Conservation (phyloP, 345 rosid species). For the Kernera saxatilis region DNA sequence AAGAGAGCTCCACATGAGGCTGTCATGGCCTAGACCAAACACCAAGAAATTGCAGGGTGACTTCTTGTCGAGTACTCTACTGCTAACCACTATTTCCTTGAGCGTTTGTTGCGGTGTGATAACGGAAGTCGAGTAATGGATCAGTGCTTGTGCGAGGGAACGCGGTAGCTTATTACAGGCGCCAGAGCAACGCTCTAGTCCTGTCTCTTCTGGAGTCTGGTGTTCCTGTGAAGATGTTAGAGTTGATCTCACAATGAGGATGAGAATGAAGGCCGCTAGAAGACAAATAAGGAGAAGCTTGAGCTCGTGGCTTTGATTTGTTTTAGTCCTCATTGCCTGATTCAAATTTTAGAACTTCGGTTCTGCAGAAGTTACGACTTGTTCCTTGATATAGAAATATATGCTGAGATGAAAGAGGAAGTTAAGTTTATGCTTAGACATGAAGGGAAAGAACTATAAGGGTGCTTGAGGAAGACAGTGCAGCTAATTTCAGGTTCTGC, state of each 20-base stretch:
- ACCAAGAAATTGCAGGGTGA: conserved; percentile 92
- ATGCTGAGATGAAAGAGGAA: neutral
- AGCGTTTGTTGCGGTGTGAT: conserved; percentile 84
- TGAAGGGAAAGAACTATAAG: conserved; percentile 8
- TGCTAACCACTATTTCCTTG: conserved; percentile 61
- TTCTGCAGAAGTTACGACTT: neutral
- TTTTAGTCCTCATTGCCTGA: conserved; percentile 61
- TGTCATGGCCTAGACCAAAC: conserved; percentile 87
- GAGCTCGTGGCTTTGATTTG: conserved; percentile 39
- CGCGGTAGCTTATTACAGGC: conserved; percentile 54
- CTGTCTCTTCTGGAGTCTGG: neutral
- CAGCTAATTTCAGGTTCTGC: conserved; percentile 18
- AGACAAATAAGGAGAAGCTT: conserved; percentile 60
- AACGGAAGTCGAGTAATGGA: conserved; percentile 75
- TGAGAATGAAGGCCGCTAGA: conserved; percentile 51
- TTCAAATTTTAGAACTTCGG: neutral
- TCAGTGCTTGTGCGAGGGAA: conserved; percentile 57
- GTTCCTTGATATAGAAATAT: neutral
- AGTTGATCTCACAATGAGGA: conserved; percentile 57
- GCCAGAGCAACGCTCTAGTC: conserved; percentile 17
- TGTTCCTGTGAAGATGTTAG: conserved; percentile 38
- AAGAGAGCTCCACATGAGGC: conserved; percentile 87
- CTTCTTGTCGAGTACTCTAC: conserved; percentile 50
- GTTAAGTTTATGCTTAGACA: conserved; percentile 25
- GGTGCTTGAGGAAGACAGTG: conserved; percentile 12